Base-by-base conservation (phyloP, 208 protist species). In the Angomonas ambiguus region DNA sequence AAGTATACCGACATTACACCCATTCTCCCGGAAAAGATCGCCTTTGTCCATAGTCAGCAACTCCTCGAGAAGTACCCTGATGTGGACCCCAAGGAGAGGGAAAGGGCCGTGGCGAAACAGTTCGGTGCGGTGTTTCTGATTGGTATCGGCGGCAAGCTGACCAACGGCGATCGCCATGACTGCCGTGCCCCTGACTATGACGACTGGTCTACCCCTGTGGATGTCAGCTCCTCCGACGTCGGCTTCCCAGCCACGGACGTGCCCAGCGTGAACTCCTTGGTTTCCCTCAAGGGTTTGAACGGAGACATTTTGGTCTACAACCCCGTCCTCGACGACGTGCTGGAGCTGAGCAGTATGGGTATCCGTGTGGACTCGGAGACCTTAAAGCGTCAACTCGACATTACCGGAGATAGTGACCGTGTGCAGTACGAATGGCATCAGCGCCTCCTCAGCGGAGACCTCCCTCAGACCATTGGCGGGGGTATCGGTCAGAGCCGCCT, bases 291-390 rank as follows among this genome's bases (percentile, higher is more conserved):
- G 28, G 88, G 88, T 20, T 66, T 97, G 25, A 97, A 97, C 70
- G 90, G 92, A 34, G 92, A 97, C 66, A 94, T 97, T 60, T 72
- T 97, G 16, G 80, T 96, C 25, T 94, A 82, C 75, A 92, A 97
- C 77, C 78, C 85, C 24, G 65, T 69, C 22, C 73, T 96, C n/a
- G 79, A 94, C 41, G 82, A 92, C 60, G 78, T 83, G 49, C 68
- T 97, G 31, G 92, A 97, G 77, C 75, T 97, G 18, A 91, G 83
- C 69, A 91, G 80, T 62, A 97, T 97, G 93, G 93, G 93, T 58
- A 96, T 97, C 73, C 84, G 93, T 65, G 93, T 97, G 20, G 85
- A 96, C 68, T 53, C 76, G 24, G 88, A 88, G 30, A 80, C 88
- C 22, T 72, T 97, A 30, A 58, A 76, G 27, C 74, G 74, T 24